Percentiles rank a stretch among this genome's conserved stretches.
These are phyloP conservation scores for Phlegmacium glaucopus DNA, from an alignment of 768 basidiomycete genomes.

Conservation along the genomic window DNA sequence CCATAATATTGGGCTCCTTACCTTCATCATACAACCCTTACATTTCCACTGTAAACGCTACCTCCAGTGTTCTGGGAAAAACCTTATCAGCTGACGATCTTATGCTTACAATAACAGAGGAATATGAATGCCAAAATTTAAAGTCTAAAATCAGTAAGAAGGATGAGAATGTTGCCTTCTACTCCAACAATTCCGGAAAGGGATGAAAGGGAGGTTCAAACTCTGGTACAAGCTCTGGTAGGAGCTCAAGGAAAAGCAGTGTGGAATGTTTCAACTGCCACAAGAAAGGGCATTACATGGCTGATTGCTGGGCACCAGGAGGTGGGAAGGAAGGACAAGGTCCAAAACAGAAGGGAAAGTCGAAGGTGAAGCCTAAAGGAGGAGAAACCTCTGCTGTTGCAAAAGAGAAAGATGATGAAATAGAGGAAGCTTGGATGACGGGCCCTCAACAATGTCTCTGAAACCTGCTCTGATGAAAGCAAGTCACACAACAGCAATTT, in stretches of 20 bases:
- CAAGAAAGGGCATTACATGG: slow-evolving; percentile 20
- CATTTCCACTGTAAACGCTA: slow-evolving; percentile 11
- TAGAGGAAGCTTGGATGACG: not conserved
- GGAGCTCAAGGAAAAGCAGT: slow-evolving; percentile 16
- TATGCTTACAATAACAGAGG: too few species aligned
- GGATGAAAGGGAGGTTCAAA: not conserved
- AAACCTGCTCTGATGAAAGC: not conserved
- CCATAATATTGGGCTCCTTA: slow-evolving; percentile 12
- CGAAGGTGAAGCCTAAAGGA: slow-evolving; percentile 6
- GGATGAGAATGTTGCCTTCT: too few species aligned
- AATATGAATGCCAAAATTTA: too few species aligned
- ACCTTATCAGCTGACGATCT: slow-evolving; percentile 22
- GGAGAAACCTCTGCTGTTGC: not conserved
- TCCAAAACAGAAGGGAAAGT: slow-evolving; percentile 11
- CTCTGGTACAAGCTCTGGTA: too few species aligned
- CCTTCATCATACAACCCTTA: slow-evolving; percentile 11
- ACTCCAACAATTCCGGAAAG: too few species aligned
- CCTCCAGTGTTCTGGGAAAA: slow-evolving; percentile 5
- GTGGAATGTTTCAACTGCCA: slow-evolving; percentile 18
- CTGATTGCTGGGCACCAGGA: slow-evolving; percentile 30
- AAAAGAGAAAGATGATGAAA: not conserved
- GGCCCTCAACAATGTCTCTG: not conserved
- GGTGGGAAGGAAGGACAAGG: slow-evolving; percentile 31
- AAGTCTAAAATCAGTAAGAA: too few species aligned
- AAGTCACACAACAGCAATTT: too few species aligned